These are phyloP conservation scores for Candida parachauliodes DNA, from an alignment of 805 yeast genomes.

Conservation along the genomic window DNA sequence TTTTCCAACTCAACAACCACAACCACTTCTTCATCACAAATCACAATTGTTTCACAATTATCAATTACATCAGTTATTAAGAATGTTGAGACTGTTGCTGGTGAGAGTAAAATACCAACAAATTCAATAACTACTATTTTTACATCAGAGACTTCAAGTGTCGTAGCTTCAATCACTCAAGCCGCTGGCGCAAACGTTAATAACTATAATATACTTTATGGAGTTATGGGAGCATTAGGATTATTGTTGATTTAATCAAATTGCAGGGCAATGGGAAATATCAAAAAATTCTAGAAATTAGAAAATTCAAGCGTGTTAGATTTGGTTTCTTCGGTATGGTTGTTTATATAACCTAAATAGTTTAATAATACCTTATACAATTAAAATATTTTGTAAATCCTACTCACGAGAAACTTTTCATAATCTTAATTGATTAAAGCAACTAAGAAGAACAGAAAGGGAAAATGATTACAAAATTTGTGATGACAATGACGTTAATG, in stretches of 20 bases:
- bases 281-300: no score
- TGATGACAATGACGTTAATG: no score
- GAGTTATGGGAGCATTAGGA: conserved; percentile 5
- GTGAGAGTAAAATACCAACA: neutral
- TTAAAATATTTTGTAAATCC: no score
- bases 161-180: conserved; percentile 1
- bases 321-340: neutral
- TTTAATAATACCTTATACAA: neutral
- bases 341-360: neutral
- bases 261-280: conserved; percentile 11
- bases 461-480: no score
- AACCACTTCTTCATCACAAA: neutral
- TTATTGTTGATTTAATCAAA: conserved; percentile 6
- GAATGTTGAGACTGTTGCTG: conserved; percentile 3
- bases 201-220: conserved; percentile 2
- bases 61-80: conserved; percentile 3
- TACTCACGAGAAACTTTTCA: no score
- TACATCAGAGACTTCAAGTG: neutral
- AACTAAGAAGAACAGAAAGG: no score
- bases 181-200: conserved; percentile 1
- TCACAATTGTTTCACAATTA: neutral
- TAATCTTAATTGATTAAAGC: no score
- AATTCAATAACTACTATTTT: conserved; percentile 1
- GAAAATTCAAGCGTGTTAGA: no score
- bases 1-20: neutral